Evolutionary conservation across 768 basidiomycete species (phyloP).

Genomic region (Termitomyces sp.): DNA sequence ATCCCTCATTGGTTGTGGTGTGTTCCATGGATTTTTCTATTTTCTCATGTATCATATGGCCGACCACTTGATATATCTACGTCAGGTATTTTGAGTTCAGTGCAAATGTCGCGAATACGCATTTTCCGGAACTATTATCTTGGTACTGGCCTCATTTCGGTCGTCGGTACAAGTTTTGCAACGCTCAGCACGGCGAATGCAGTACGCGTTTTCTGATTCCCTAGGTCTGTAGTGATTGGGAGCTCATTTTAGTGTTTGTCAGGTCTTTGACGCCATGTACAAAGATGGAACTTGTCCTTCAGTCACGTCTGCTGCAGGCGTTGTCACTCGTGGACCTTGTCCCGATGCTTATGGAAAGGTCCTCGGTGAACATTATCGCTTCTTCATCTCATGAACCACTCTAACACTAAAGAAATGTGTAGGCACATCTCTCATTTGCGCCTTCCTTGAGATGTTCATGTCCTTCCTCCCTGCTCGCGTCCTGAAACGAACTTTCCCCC

Average conservation of each 20-base stretch:
- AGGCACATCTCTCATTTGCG: constrained; percentile 77
- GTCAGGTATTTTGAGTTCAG: constrained; percentile 68
- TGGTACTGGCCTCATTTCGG: constrained; percentile 77
- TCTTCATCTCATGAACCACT: neutral
- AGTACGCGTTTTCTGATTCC: constrained; percentile 31
- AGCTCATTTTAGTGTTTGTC: neutral
- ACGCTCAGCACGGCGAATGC: constrained; percentile 72
- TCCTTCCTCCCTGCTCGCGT: constrained; percentile 68
- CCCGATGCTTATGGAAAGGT: constrained; percentile 81
- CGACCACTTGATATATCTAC: neutral
- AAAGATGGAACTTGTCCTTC: constrained; percentile 73
- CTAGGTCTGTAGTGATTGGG: neutral
- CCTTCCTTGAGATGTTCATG: constrained; percentile 76
- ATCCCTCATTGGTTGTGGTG: constrained; percentile 75
- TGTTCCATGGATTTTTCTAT: constrained; percentile 17
- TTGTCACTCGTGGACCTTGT: constrained; percentile 54
- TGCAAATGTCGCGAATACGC: constrained; percentile 73
- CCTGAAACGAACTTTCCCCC: constrained; percentile 71
- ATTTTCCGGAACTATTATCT: constrained; percentile 64
- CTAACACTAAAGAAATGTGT: neutral
- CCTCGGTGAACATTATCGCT: constrained; percentile 42
- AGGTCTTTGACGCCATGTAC: constrained; percentile 80
- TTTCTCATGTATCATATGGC: neutral
- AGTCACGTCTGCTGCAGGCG: constrained; percentile 53
- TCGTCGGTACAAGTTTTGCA: constrained; percentile 80